These are phyloP conservation scores for Lactarius akahatsu DNA, from an alignment of 768 basidiomycete genomes.

Conservation along the genomic window DNA sequence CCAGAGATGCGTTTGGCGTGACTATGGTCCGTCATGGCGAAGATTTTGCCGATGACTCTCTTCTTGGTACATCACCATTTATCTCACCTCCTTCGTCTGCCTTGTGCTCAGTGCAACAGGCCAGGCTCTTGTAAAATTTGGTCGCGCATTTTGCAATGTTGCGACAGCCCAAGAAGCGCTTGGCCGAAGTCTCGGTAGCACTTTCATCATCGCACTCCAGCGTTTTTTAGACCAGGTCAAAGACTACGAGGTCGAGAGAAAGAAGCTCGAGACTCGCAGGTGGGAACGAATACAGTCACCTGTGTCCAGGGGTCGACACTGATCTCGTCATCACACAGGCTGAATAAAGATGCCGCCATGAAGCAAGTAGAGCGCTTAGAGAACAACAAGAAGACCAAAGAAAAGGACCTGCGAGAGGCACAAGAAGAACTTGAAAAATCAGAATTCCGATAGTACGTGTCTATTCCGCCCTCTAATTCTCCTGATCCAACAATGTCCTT, in stretches of 20 bases:
- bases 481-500: conserved; percentile 9
- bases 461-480: not conserved
- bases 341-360: conserved; percentile 74
- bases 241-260: conserved; percentile 76
- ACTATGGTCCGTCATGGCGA: conserved; percentile 46
- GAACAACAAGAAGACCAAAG: conserved; percentile 79
- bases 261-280: conserved; percentile 87
- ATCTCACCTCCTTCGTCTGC: not conserved
- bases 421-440: conserved; percentile 78
- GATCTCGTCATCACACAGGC: conserved; percentile 41
- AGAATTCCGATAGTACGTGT: conserved; percentile 52
- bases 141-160: conserved; percentile 81
- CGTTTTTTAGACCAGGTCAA: conserved; percentile 71
- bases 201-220: conserved; percentile 66
- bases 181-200: conserved; percentile 68
- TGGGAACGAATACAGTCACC: conserved; percentile 36
- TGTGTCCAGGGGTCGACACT: not conserved
- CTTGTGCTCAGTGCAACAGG: conserved; percentile 43
- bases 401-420: conserved; percentile 65
- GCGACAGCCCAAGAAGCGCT: conserved; percentile 84
- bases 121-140: conserved; percentile 67
- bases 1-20: conserved; percentile 43
- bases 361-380: conserved; percentile 68
- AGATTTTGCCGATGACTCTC: conserved; percentile 35
- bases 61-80: conserved; percentile 21